Conservation (phyloP, 805 yeast species). For the Cyberlindnera veronae region DNA sequence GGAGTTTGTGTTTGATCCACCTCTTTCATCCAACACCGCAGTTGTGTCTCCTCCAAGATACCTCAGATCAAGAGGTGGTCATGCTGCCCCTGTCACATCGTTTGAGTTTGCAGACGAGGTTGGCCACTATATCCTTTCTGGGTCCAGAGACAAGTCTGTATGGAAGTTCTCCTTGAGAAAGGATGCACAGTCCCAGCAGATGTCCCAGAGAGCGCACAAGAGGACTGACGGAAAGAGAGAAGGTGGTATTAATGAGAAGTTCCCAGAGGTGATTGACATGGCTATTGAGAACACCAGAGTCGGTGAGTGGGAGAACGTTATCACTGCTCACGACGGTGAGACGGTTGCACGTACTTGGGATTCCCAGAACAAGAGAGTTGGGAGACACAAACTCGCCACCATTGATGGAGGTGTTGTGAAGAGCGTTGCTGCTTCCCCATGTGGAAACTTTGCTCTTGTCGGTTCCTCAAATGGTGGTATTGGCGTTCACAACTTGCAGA, state of each 20-base stretch:
- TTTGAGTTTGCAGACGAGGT: slow-evolving; percentile 74
- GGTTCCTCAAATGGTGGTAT: slow-evolving; percentile 88
- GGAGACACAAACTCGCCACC: slow-evolving; percentile 66
- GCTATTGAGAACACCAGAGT: slow-evolving; percentile 72
- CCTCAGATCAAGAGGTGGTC: slow-evolving; percentile 96
- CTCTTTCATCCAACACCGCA: slow-evolving; percentile 56
- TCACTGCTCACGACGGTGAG: slow-evolving; percentile 86
- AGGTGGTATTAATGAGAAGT: slow-evolving; percentile 67
- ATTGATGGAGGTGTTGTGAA: slow-evolving; percentile 77
- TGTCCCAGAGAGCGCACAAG: slow-evolving; percentile 70
- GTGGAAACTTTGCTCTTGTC: slow-evolving; percentile 93
- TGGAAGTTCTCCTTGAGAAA: slow-evolving; percentile 93
- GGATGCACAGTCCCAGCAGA: slow-evolving; percentile 93
- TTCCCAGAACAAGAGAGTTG: slow-evolving; percentile 72
- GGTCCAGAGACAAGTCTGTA: slow-evolving; percentile 79
- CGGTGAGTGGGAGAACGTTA: slow-evolving; percentile 90
- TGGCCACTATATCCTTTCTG: slow-evolving; percentile 82
- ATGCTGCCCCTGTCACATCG: slow-evolving; percentile 80
- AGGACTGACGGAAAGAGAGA: slow-evolving; percentile 43
- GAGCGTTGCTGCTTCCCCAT: slow-evolving; percentile 75
- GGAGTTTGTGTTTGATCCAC: slow-evolving; percentile 92
- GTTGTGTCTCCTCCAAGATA: slow-evolving; percentile 87
- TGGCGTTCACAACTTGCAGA: slow-evolving; percentile 84
- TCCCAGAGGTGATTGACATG: slow-evolving; percentile 70
- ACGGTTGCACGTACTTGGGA: slow-evolving; percentile 89